Evolutionary conservation across 1,284 basidiomycete species (phyloP).

Genomic region (Coniferiporia weirii): DNA sequence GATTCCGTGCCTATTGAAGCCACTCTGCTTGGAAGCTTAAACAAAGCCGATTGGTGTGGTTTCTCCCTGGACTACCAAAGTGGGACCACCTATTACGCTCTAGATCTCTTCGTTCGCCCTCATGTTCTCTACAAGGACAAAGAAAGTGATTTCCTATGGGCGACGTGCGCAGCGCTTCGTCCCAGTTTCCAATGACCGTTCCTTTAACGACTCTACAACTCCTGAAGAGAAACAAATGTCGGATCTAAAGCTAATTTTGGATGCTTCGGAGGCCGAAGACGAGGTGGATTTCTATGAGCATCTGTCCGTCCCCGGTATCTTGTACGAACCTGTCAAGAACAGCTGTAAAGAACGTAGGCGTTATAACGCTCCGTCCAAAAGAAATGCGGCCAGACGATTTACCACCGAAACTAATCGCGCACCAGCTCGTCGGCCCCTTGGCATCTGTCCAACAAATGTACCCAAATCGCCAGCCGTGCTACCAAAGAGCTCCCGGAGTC

Average conservation of each 20-base stretch:
- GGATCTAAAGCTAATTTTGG: background rate
- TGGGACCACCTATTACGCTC: background rate
- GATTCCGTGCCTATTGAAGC: too few species aligned
- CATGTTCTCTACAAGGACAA: slow-evolving; percentile 15
- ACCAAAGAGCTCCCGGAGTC: slow-evolving; percentile 25
- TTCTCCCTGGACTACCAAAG: too few species aligned
- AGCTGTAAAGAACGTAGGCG: background rate
- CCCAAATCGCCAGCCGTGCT: slow-evolving; percentile 36
- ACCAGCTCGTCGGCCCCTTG: slow-evolving; percentile 39
- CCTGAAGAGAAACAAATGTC: background rate
- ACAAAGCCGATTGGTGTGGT: too few species aligned
- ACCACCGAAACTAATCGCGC: slow-evolving; percentile 18
- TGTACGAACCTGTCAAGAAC: background rate
- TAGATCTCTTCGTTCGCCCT: background rate
- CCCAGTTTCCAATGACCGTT: slow-evolving; percentile 7
- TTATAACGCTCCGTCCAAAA: background rate
- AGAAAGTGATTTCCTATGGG: slow-evolving; percentile 17
- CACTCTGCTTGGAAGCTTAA: too few species aligned
- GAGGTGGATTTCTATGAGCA: background rate
- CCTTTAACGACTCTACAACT: background rate
- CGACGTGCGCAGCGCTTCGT: slow-evolving; percentile 17
- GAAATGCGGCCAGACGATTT: background rate
- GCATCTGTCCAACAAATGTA: slow-evolving; percentile 36
- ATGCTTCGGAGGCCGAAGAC: background rate
- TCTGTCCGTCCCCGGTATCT: background rate